Base-by-base conservation (phyloP, 2,329 filamentous ascomycete genomes). In the Hypoxylon sp. region DNA sequence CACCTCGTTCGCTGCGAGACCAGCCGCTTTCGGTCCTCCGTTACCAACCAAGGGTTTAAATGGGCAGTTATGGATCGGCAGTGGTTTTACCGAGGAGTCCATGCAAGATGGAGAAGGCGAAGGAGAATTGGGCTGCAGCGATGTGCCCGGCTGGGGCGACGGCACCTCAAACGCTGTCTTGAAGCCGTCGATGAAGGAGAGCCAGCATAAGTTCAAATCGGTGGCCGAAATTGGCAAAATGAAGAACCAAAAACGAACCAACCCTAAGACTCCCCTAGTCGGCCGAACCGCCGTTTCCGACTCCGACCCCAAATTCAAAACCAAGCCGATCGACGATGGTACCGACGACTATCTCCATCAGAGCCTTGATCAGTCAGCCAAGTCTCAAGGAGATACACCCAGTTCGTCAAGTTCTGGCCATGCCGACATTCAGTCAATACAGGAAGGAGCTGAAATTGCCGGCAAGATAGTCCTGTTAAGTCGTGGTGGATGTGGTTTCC, bases 401-500 rank as follows among this genome's bases (percentile, higher is more conserved):
- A 70, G 73, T 14, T 71, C 75, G 22, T 78, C 78, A 40, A 75
- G 77, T 20, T 78, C 81, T 22, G 75, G 80, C n/a, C 93, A 97
- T 79, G 93, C 93, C 65, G 93, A 97, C 78, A 97, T 97, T 66
- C 93, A 97, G 77, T 95, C 91, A 1, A 83, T 97, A 65, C 93
- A 97, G 78, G 93, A 97, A 79, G 89, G 89, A 55, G 93, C 95
- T 20, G 95, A 98, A 77, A 98, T 99, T 68, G 85, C 90, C 30
- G 96, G 96, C 70, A 98, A 97, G 79, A 88, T 99, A 49, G 96
- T 97, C 1, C 82, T 99, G 54, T 83, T 99, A 60, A 96, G 93
- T 77, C 89, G 96, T 58, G 96, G 96, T 61, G 96, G 95, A 6
- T 99, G 96, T 78, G 96, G 96, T 4, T 99, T 99, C 77, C 80